Percentiles rank a stretch among this genome's conserved stretches.
phyloP scores from a whole-genome alignment of 495 filamentous ascomycete genomes.

The Talaromyces proteolyticus region DNA sequence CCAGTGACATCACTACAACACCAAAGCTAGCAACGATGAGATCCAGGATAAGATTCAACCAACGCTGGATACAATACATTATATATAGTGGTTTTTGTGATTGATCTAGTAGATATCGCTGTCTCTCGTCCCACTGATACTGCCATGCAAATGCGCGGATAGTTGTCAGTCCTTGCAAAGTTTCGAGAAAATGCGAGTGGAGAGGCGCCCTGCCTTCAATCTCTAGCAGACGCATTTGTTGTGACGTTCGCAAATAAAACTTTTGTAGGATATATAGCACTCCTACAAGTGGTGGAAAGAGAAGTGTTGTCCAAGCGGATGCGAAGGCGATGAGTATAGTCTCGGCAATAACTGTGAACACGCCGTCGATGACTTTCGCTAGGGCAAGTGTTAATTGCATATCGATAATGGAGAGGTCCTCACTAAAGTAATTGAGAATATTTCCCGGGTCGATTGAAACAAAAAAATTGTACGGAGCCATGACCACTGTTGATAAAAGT shows the following conservation, averaged over 20 bases:
- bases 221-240: conserved; percentile 52
- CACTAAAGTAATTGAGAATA: conserved; percentile 27
- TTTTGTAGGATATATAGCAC: conserved; percentile 40
- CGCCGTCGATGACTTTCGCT: too few species aligned
- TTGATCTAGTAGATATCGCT: too few species aligned
- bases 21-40: too few species aligned
- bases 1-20: too few species aligned
- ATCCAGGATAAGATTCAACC: too few species aligned
- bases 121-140: too few species aligned
- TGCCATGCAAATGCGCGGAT: conserved; percentile 44
- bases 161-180: conserved; percentile 31
- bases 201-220: conserved; percentile 53
- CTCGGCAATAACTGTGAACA: conserved; percentile 4
- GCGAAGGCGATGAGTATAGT: too few species aligned
- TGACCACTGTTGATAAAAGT: too few species aligned
- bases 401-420: conserved; percentile 40
- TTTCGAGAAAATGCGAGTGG: conserved; percentile 64
- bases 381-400: conserved; percentile 22
- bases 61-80: too few species aligned
- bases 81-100: too few species aligned
- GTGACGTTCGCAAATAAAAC: conserved; percentile 47
- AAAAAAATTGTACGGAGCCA: too few species aligned
- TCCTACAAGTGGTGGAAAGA: conserved; percentile 19
- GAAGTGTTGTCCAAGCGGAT: too few species aligned
- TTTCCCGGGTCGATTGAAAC: conserved; percentile 31